Evolutionary conservation across 148 eudicot species (phyloP).

Genomic region (Nepenthes gracilis): DNA sequence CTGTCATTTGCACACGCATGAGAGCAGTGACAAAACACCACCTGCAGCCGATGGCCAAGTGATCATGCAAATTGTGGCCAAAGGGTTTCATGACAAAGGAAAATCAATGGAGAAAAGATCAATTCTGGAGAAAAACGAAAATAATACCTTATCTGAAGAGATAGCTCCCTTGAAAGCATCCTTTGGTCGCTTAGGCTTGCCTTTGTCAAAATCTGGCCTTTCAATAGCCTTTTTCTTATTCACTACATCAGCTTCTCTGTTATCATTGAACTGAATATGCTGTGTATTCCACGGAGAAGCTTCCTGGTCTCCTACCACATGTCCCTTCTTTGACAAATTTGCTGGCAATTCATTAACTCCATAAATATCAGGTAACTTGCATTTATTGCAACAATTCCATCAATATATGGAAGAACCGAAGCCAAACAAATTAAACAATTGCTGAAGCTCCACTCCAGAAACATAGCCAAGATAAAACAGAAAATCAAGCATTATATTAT

Average conservation of each 20-base stretch:
- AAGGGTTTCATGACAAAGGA: background rate
- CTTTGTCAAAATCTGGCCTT: constrained; percentile 19
- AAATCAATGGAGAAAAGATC: background rate
- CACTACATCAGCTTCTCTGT: constrained; percentile 22
- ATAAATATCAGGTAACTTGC: background rate
- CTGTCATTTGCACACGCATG: background rate
- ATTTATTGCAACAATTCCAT: background rate
- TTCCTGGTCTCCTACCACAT: constrained; percentile 18
- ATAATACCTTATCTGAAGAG: constrained; percentile 41
- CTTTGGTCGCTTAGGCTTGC: constrained; percentile 29
- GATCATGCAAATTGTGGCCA: background rate
- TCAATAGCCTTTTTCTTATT: constrained; percentile 19
- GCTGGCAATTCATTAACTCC: constrained; percentile 9
- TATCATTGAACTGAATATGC: constrained; percentile 14
- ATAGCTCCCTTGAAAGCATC: constrained; percentile 16
- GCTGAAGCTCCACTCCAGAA: too few species aligned
- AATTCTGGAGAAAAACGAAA: background rate
- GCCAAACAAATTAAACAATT: too few species aligned
- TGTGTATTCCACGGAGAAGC: constrained; percentile 17
- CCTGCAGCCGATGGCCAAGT: background rate
- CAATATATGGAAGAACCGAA: too few species aligned
- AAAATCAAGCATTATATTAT: too few species aligned
- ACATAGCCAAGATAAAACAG: too few species aligned
- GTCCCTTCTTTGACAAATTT: constrained; percentile 17
- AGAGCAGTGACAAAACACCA: background rate